Evolutionary conservation across 768 basidiomycete genomes (phyloP).

Genomic region (Candolleomyces aberdarensis): DNA sequence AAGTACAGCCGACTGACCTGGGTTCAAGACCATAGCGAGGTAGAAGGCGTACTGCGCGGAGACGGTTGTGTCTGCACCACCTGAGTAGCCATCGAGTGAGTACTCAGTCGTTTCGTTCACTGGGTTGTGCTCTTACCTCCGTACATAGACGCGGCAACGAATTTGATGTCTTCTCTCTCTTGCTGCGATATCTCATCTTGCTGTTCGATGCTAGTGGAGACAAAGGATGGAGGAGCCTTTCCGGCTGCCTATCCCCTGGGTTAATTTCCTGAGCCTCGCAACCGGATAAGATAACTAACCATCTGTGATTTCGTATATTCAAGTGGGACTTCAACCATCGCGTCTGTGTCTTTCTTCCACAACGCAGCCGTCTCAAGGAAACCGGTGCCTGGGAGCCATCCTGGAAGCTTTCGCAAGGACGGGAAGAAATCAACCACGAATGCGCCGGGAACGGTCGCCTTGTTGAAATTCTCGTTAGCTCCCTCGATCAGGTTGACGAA

Average conservation of each 20-base stretch:
- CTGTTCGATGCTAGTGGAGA: constrained; percentile 38
- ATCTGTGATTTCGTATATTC: constrained; percentile 43
- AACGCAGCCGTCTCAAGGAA: constrained; percentile 45
- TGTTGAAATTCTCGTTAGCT: constrained; percentile 51
- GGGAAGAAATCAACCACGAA: constrained; percentile 44
- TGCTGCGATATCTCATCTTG: constrained; percentile 28
- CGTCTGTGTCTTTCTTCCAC: constrained; percentile 35
- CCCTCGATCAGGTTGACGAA: constrained; percentile 49
- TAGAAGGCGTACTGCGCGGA: constrained; percentile 45
- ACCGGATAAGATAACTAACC: constrained; percentile 25
- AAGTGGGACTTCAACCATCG: constrained; percentile 43
- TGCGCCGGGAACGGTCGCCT: constrained; percentile 45
- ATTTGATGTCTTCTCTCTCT: constrained; percentile 37
- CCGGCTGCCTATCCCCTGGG: constrained; percentile 32
- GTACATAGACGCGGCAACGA: constrained; percentile 44
- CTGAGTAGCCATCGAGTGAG: constrained; percentile 18
- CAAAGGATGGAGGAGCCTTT: constrained; percentile 39
- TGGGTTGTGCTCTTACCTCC: constrained; percentile 22
- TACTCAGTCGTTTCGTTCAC: neutral
- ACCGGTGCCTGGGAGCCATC: constrained; percentile 54
- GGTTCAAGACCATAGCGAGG: constrained; percentile 44
- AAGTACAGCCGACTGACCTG: constrained; percentile 18
- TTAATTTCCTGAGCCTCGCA: neutral
- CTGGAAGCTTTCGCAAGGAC: constrained; percentile 43
- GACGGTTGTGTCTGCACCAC: constrained; percentile 50